Conservation (phyloP, 257 asterid genomes). For the Scutellaria minor region DNA sequence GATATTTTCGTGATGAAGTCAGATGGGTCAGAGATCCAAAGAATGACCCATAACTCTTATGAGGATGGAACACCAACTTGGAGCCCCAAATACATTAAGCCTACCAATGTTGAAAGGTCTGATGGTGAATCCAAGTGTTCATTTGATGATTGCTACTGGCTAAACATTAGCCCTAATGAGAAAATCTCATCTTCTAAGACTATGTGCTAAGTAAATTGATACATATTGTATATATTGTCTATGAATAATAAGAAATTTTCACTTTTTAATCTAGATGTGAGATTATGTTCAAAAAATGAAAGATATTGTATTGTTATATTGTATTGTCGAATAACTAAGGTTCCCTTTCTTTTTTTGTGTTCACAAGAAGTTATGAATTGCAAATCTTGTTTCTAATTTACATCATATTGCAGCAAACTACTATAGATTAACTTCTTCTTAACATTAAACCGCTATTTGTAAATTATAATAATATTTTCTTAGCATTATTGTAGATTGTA, state of each 20-base stretch:
- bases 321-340: no score
- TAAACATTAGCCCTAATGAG: conserved; percentile 34
- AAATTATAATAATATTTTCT: no score
- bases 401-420: no score
- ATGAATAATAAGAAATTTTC: neutral
- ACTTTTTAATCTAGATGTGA: no score
- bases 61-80: conserved; percentile 91
- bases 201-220: conserved; percentile 20
- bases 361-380: no score
- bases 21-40: conserved; percentile 64
- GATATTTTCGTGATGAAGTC: conserved; percentile 70
- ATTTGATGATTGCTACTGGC: conserved; percentile 85
- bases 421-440: no score
- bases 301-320: no score
- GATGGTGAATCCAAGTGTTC: conserved; percentile 55
- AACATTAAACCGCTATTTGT: no score
- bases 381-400: no score
- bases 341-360: no score
- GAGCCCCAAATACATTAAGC: conserved; percentile 57
- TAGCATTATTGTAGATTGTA: no score
- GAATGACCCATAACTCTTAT: conserved; percentile 77
- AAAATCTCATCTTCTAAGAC: conserved; percentile 11
- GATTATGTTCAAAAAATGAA: no score
- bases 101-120: conserved; percentile 61
- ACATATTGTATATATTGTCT: neutral